These are phyloP conservation scores for Russula vinacea DNA, from an alignment of 768 basidiomycete species.

Conservation along the genomic window DNA sequence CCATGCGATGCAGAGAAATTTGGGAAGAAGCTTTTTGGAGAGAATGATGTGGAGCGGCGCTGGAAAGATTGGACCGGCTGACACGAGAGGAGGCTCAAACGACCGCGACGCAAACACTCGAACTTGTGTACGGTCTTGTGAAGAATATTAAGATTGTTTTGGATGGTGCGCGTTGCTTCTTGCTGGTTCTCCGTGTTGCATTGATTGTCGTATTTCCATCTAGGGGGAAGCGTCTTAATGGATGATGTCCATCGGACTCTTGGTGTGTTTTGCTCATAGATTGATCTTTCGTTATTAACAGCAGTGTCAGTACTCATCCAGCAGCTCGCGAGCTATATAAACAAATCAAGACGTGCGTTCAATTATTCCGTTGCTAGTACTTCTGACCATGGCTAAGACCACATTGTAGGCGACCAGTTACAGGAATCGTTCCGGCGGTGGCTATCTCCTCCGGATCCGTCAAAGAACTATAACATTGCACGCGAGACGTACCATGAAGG, in stretches of 20 bases:
- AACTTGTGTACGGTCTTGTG: neutral
- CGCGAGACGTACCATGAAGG: neutral
- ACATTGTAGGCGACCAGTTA: neutral
- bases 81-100: neutral
- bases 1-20: neutral
- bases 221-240: too few relatives aligned
- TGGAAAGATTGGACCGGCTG: neutral
- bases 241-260: neutral
- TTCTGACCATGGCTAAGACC: neutral
- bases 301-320: neutral
- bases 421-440: neutral
- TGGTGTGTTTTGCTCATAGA: neutral
- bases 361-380: neutral
- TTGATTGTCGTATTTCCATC: too few relatives aligned
- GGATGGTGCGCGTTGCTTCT: neutral
- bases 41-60: neutral
- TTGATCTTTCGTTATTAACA: neutral
- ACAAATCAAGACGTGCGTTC: neutral
- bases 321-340: neutral
- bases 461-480: neutral
- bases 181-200: too few relatives aligned
- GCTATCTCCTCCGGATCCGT: conserved; percentile 1
- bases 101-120: neutral
- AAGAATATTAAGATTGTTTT: neutral
- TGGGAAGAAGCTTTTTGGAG: neutral